phyloP scores from a whole-genome alignment of 495 filamentous ascomycete genomes.

The Trichoderma erinaceum region DNA sequence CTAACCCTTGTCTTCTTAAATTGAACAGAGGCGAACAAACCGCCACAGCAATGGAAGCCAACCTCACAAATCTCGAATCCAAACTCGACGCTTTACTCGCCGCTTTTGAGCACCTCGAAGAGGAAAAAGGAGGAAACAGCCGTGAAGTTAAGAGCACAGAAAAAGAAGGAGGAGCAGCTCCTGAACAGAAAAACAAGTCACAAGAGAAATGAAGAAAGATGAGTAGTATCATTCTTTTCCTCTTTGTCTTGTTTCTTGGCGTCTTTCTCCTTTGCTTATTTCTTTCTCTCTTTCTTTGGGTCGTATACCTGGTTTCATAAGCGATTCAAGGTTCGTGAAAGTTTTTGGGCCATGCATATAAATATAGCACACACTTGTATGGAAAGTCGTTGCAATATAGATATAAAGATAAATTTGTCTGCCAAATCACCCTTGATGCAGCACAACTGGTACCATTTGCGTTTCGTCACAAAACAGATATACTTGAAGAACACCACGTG shows the following conservation, averaged over 20 bases:
- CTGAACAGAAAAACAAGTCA: background rate
- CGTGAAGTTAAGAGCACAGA: background rate
- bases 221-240: background rate
- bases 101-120: conserved; percentile 20
- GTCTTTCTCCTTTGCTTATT: background rate
- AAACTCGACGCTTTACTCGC: conserved; percentile 50
- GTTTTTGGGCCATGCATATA: no score
- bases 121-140: background rate
- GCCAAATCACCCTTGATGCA: no score
- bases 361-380: no score
- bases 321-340: no score
- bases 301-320: no score
- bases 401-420: no score
- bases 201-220: background rate
- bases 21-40: conserved; percentile 47
- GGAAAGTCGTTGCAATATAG: no score
- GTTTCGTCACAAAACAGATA: background rate
- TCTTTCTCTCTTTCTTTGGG: background rate
- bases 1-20: background rate
- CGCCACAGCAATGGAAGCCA: conserved; percentile 48
- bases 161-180: background rate
- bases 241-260: background rate
- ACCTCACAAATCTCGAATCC: conserved; percentile 44
- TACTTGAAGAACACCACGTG: background rate
- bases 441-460: no score